phyloP scores from a whole-genome alignment of 805 yeast species.

The Candida easanensis region DNA sequence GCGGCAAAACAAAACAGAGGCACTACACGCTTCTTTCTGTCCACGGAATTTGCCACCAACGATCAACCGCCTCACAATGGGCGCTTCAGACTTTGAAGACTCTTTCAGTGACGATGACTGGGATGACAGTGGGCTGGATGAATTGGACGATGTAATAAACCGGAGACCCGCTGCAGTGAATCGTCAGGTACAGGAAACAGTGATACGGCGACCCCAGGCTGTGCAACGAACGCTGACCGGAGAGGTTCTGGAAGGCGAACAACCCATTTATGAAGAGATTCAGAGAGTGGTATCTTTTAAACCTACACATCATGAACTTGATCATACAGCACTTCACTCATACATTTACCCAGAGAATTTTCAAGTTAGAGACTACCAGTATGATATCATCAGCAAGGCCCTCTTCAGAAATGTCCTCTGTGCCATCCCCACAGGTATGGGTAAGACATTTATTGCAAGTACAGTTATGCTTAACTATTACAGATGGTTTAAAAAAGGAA shows the following conservation, averaged over 20 bases:
- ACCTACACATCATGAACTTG: conserved; percentile 51
- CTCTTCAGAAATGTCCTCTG: conserved; percentile 73
- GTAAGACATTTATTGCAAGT: conserved; percentile 94
- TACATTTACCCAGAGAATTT: conserved; percentile 85
- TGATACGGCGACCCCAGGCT: conserved; percentile 28
- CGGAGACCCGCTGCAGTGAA: conserved; percentile 30
- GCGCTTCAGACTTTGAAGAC: conserved; percentile 14
- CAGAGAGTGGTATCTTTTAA: conserved; percentile 32
- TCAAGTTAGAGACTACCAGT: conserved; percentile 85
- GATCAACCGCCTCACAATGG: conserved; percentile 1
- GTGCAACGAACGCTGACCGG: conserved; percentile 37
- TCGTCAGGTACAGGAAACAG: conserved; percentile 30
- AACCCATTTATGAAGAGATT: conserved; percentile 35
- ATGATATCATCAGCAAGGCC: conserved; percentile 70
- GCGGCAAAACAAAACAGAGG: not conserved
- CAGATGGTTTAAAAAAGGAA: conserved; percentile 78
- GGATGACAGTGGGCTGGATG: conserved; percentile 27
- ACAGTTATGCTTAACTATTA: conserved; percentile 88
- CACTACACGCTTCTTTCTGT: not conserved
- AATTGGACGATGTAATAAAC: conserved; percentile 21
- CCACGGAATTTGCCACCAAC: not conserved
- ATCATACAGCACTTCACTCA: conserved; percentile 36
- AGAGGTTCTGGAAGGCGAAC: conserved; percentile 22
- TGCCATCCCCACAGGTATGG: conserved; percentile 96
- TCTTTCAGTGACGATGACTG: conserved; percentile 31